Conservation (phyloP, 2,329 filamentous ascomycete species). For the Trichoderma pleuroti region DNA sequence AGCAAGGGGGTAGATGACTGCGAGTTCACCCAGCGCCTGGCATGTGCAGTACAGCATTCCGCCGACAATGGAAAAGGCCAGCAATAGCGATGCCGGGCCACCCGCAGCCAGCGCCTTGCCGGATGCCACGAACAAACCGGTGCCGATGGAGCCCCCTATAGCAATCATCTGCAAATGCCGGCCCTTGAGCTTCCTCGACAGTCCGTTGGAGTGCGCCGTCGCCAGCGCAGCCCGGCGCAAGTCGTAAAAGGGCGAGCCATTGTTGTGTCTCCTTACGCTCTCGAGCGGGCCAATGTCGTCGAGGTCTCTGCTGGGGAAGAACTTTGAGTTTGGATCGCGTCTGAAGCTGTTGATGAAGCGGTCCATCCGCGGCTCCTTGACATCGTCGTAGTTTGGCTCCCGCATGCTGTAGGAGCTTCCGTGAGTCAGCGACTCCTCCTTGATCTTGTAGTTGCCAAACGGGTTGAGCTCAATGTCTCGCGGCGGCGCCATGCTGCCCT, state of each 20-base stretch:
- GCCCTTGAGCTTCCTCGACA: conserved; percentile 74
- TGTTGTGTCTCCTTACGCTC: conserved; percentile 26
- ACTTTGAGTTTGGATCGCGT: conserved; percentile 52
- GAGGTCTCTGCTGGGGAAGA: conserved; percentile 46
- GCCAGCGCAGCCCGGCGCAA: conserved; percentile 55
- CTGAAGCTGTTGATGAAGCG: conserved; percentile 61
- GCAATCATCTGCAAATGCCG: conserved; percentile 97
- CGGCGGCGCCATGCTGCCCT: conserved; percentile 37
- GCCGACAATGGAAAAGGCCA: conserved; percentile 77
- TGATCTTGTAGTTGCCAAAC: conserved; percentile 54
- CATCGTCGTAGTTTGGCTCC: conserved; percentile 45
- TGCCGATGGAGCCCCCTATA: conserved; percentile 86
- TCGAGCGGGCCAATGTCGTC: conserved; percentile 18
- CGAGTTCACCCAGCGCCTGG: conserved; percentile 86
- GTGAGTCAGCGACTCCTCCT: conserved; percentile 53
- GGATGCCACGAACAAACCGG: conserved; percentile 83
- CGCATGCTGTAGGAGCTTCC: conserved; percentile 52
- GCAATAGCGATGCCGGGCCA: conserved; percentile 72
- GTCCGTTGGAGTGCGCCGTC: conserved; percentile 70
- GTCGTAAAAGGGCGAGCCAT: conserved; percentile 52
- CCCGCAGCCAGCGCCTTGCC: conserved; percentile 67
- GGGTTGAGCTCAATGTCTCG: conserved; percentile 54
- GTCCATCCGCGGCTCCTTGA: conserved; percentile 33
- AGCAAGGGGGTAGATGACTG: conserved; percentile 84
- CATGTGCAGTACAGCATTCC: conserved; percentile 89